Evolutionary conservation across 1,284 basidiomycete genomes (phyloP).

Genomic region (Leccinum huronense): DNA sequence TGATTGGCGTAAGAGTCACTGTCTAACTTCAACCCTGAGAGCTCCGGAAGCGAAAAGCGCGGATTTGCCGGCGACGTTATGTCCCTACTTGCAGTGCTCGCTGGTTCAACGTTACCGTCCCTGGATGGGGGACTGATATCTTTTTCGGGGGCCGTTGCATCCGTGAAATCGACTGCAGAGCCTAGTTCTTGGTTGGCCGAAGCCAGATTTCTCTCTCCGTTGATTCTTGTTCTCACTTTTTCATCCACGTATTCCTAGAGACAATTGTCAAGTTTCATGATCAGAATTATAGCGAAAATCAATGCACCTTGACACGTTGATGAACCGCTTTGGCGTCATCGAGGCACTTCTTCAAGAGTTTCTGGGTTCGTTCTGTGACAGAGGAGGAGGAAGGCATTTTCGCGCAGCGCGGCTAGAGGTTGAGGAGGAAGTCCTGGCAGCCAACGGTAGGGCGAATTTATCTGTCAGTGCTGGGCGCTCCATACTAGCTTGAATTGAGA

Average conservation of each 20-base stretch:
- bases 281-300: background rate
- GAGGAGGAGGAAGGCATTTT: slow-evolving; percentile 17
- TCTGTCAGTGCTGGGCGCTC: slow-evolving; percentile 6
- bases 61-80: slow-evolving; percentile 4
- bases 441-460: slow-evolving; percentile 17
- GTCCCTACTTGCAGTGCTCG: background rate
- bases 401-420: background rate
- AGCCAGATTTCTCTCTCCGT: background rate
- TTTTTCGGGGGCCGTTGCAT: background rate
- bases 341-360: slow-evolving; percentile 5
- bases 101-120: background rate
- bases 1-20: background rate
- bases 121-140: background rate
- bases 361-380: slow-evolving; percentile 1
- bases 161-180: background rate
- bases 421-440: background rate
- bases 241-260: slow-evolving; percentile 12
- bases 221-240: slow-evolving; percentile 9
- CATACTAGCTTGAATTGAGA: slow-evolving; percentile 1
- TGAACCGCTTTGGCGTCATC: slow-evolving; percentile 10
- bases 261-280: background rate
- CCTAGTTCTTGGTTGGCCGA: background rate
- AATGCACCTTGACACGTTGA: slow-evolving; percentile 12
- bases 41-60: background rate
- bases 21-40: background rate